Evolutionary conservation across 2,329 filamentous ascomycete species (phyloP), one percentile per base, ranked within the genome.

Genomic region (Trichoderma sp.): DNA sequence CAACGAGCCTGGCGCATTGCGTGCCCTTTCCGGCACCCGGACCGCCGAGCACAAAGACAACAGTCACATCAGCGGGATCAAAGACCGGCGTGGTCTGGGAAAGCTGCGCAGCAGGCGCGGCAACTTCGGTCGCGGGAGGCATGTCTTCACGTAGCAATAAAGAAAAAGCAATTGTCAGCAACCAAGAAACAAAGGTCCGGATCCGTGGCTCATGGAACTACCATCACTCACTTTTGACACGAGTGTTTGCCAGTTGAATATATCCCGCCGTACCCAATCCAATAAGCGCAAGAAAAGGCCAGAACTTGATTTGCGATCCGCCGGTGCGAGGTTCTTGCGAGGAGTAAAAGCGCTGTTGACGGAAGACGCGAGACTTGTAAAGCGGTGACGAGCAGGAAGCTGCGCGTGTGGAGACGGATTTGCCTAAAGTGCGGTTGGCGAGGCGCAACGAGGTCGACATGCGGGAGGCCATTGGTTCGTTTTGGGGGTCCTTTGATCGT

Each of bases 21-120:
- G 96, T 99, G 78, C 96, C 96, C 82, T 99, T 99, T 78, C 96
- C 96, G 74, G 95, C 93, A 75, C 96, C 96, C 15, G 96, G 96
- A 3, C 96, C 96, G 81, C 95, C 95, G 73, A 99, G 94, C 74
- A 98, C 94, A 85, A 97, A 98, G 82, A 99, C 85, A 72, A 98
- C 95, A n/a, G 94, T 96, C 36, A 97, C 93, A 73, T 94, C 87
- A 71, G 89, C 79, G 64, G 91, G 84, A 72, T 89, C 91, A 87
- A 97, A 98, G 79, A 90, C 89, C 5, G 95, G 92, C 39, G 80
- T 78, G 24, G 77, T 80, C 81, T 91, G 91, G 74, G 84, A 80
- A 78, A 84, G 83, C 78, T 80, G 81, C 76, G 78, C 81, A 77
- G 81, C 81, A 75, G 83, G 81, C 74, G 80, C 78, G 76, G 81